Base-by-base conservation (phyloP, 2,329 filamentous ascomycete species). In the Colletotrichum sp. region DNA sequence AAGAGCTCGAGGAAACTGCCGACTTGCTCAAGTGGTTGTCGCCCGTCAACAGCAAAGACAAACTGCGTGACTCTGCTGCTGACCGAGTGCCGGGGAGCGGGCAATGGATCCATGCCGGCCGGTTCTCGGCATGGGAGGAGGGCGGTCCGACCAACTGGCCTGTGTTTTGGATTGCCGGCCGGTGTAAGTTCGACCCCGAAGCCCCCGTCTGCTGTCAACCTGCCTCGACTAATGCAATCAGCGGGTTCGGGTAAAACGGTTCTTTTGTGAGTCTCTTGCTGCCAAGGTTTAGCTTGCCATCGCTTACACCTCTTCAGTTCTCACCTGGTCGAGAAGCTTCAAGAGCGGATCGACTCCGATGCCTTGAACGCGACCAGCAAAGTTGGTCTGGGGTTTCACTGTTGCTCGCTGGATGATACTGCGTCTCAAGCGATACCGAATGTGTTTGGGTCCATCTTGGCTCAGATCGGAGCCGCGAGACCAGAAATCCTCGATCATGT, bases 211-310 rank as follows among this genome's bases (percentile, higher is more conserved):
- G 57, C 16, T 2, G 32, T 64, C 13, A n/a, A 21, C 13, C 26
- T 64, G n/a, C 61, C 16, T 59, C 64, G 18, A 55, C 64, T 75
- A 36, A 76, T 60, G n/a, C 21, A 57, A 30, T 24, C 43, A 81
- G 79, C 81, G 52, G 81, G 81, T 14, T 80, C 81, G 2, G 80
- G 81, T 7, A 83, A 83, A 68, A 82, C 81, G 4, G 78, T 79
- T 6, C 74, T 82, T 3, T 82, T 81, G 79, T 79, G 75, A 72
- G 72, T 26, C 16, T 24, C 63, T 13, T 36, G 21, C 14, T 59
- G 48, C 30, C 18, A 63, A 63, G 21, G 18, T 34, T 52, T 13
- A 21, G 43, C 43, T 52, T 52, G 43, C 43, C 43, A 21, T 52
- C 43, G 43, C 43, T 52, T 3, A 52, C 43, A 52, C 43, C 43